Evolutionary conservation across 1,139 yeast species (phyloP).

Genomic region (Blastobotrys proliferans): DNA sequence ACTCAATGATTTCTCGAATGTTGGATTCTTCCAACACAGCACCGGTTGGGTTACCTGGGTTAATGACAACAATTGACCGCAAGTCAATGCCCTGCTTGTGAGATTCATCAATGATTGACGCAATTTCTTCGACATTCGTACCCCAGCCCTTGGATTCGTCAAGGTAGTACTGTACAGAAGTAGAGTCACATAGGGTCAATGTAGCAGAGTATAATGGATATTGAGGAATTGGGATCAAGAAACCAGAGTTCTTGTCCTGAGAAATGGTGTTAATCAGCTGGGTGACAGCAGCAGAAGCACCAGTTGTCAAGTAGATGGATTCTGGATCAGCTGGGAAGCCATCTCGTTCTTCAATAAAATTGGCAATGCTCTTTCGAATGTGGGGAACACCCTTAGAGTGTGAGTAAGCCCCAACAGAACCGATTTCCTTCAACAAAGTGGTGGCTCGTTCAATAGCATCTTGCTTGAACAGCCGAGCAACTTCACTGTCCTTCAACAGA

Average conservation of each 20-base stretch:
- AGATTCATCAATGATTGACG: slow-evolving; percentile 50
- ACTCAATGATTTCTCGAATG: slow-evolving; percentile 63
- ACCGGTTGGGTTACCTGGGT: slow-evolving; percentile 99
- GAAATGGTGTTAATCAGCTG: slow-evolving; percentile 69
- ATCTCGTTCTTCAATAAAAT: slow-evolving; percentile 71
- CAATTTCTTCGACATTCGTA: slow-evolving; percentile 65
- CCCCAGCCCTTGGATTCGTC: slow-evolving; percentile 83
- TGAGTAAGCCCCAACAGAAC: slow-evolving; percentile 92
- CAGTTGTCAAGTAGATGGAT: slow-evolving; percentile 78
- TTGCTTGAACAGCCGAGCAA: slow-evolving; percentile 45
- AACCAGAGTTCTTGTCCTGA: slow-evolving; percentile 66
- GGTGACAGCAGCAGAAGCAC: slow-evolving; percentile 90
- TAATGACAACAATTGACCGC: slow-evolving; percentile 83
- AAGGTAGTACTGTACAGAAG: slow-evolving; percentile 81
- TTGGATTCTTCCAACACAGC: slow-evolving; percentile 63
- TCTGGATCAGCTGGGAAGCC: slow-evolving; percentile 61
- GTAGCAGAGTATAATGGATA: slow-evolving; percentile 95
- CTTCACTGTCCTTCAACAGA: slow-evolving; percentile 42
- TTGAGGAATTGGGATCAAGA: slow-evolving; percentile 94
- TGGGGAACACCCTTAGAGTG: slow-evolving; percentile 80
- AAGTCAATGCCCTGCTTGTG: slow-evolving; percentile 55
- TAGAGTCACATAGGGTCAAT: slow-evolving; percentile 73
- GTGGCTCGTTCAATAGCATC: slow-evolving; percentile 76
- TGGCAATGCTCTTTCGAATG: slow-evolving; percentile 73
- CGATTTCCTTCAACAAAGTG: slow-evolving; percentile 54